A percentile compares a stretch with the other conserved stretches of the same genome.
Evolutionary conservation across 2,329 filamentous ascomycete species (phyloP).

Genomic region (Trichoderma harzianum): DNA sequence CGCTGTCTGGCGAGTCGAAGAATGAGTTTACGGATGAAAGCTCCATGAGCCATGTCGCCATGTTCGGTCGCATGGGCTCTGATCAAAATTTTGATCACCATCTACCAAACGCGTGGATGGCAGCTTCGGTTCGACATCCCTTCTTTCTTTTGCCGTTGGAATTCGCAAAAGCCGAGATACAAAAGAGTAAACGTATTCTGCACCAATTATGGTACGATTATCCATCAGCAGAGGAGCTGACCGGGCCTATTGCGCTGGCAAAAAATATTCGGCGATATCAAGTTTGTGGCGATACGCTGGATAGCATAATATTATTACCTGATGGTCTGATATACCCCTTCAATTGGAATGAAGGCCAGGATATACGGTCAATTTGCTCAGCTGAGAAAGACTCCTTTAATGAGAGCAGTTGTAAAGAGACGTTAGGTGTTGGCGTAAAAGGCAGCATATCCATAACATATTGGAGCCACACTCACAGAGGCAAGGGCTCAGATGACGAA

Average conservation of each 20-base stretch:
- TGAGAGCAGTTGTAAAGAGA: neutral
- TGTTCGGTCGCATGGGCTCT: neutral
- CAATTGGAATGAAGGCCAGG: neutral
- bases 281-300: neutral
- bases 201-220: neutral
- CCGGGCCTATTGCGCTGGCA: neutral
- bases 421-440: neutral
- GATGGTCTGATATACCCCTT: neutral
- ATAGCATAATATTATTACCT: neutral
- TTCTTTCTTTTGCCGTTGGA: neutral
- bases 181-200: neutral
- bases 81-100: neutral
- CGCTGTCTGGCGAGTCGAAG: neutral
- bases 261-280: neutral
- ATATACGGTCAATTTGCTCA: neutral
- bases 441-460: constrained; percentile 15
- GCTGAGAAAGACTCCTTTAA: neutral
- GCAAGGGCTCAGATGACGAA: neutral
- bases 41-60: neutral
- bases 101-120: neutral
- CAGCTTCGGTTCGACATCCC: neutral
- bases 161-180: neutral
- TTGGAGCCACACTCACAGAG: constrained; percentile 14
- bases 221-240: neutral
- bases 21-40: neutral